Conservation (phyloP, 495 filamentous ascomycete genomes). For the Neurospora sp. region DNA sequence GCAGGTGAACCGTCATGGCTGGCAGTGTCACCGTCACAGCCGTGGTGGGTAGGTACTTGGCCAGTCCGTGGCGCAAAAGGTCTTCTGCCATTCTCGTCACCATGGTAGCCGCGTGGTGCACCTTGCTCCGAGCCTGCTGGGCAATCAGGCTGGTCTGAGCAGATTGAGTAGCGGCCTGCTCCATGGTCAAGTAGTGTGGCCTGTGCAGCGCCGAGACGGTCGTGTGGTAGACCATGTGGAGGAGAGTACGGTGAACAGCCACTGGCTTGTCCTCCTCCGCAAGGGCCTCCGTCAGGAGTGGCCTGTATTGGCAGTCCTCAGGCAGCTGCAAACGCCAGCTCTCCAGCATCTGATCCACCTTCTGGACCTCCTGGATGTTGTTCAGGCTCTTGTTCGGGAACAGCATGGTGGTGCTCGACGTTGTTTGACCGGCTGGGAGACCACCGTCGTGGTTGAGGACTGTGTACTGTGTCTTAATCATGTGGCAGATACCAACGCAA, state of each 20-base stretch:
- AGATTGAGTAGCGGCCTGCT: constrained; percentile 38
- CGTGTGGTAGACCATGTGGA: constrained; percentile 85
- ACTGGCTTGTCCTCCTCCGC: constrained; percentile 34
- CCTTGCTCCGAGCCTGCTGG: constrained; percentile 68
- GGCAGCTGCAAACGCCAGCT: constrained; percentile 64
- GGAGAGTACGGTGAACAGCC: constrained; percentile 62
- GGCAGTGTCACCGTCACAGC: constrained; percentile 83
- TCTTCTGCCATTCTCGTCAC: constrained; percentile 71
- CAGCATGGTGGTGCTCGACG: constrained; percentile 79
- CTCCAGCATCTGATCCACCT: constrained; percentile 62
- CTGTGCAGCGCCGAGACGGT: constrained; percentile 80
- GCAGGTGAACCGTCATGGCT: constrained; percentile 81
- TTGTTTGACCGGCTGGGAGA: constrained; percentile 36
- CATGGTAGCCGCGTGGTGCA: constrained; percentile 66
- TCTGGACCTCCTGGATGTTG: constrained; percentile 60
- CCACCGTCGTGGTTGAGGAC: constrained; percentile 68
- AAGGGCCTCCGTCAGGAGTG: constrained; percentile 38
- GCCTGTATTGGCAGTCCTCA: constrained; percentile 50
- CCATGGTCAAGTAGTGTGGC: constrained; percentile 68
- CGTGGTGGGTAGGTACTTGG: constrained; percentile 71
- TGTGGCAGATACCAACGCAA: constrained; percentile 74
- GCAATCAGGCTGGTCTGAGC: constrained; percentile 42
- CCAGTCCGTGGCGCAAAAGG: constrained; percentile 57
- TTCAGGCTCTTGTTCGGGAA: constrained; percentile 75
- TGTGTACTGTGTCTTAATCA: constrained; percentile 81